phyloP scores from a whole-genome alignment of 108 stramenopile species.

The Nannochloropsis gaditana region DNA sequence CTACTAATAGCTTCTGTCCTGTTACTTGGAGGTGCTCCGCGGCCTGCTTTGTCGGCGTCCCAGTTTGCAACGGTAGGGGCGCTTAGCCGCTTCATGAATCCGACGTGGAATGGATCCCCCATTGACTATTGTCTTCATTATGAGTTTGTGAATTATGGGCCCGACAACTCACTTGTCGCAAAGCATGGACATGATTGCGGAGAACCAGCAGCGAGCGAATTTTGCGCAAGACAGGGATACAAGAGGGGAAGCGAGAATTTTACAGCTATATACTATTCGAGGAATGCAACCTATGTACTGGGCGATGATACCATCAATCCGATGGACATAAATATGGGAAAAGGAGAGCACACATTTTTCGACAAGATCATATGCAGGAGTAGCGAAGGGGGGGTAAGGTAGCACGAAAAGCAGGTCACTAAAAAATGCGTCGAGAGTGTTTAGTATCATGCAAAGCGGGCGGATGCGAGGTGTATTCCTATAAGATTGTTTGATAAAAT shows the following conservation, averaged over 20 bases:
- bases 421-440: no score
- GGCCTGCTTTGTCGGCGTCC: no score
- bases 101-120: neutral
- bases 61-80: no score
- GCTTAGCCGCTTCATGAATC: neutral
- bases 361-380: constrained; percentile 6
- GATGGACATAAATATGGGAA: neutral
- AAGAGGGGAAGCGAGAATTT: constrained; percentile 15
- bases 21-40: no score
- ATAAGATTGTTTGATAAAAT: no score
- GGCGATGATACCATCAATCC: neutral
- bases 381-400: neutral
- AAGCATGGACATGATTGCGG: constrained; percentile 19
- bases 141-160: neutral
- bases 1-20: no score
- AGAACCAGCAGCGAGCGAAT: constrained; percentile 5
- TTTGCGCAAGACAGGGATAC: neutral
- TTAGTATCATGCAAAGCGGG: no score
- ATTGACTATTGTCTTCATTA: constrained; percentile 9
- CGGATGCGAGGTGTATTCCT: no score
- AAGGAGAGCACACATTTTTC: neutral
- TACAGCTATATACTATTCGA: neutral
- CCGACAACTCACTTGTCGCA: neutral
- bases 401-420: no score
- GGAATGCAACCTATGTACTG: constrained; percentile 4